These are phyloP conservation scores for Wickerhamiella allomyrinae DNA, from an alignment of 805 yeast species.

Conservation along the genomic window DNA sequence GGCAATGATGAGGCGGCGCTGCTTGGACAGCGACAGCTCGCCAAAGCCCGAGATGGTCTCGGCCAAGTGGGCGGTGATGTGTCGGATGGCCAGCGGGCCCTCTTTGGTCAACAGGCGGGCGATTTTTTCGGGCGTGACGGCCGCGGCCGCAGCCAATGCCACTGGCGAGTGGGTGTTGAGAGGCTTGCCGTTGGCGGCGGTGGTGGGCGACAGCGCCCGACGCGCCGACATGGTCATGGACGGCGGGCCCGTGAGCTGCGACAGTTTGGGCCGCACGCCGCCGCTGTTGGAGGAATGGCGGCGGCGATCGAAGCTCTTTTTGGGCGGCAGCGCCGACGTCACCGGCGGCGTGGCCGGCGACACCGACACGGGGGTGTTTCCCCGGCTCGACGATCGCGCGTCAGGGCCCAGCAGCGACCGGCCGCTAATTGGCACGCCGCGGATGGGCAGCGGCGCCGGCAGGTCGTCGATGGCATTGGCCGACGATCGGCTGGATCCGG, in stretches of 20 bases:
- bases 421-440: neutral
- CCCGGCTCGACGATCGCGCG: neutral
- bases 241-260: conserved; percentile 1
- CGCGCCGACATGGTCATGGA: conserved; percentile 1
- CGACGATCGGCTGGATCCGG: neutral
- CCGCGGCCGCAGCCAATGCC: conserved; percentile 75
- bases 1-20: conserved; percentile 77
- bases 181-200: conserved; percentile 15
- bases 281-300: conserved; percentile 4
- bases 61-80: conserved; percentile 66
- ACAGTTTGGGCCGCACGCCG: conserved; percentile 3
- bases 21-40: conserved; percentile 68
- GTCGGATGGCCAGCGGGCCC: conserved; percentile 85
- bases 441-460: neutral
- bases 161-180: conserved; percentile 63
- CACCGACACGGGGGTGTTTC: neutral
- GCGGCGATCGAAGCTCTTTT: conserved; percentile 1
- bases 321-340: neutral
- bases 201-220: conserved; percentile 2
- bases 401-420: neutral
- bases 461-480: neutral
- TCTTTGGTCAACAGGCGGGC: conserved; percentile 52
- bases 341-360: conserved; percentile 3
- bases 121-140: conserved; percentile 66
- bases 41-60: conserved; percentile 68